These are phyloP conservation scores for Nepenthes mirabilis DNA, from an alignment of 148 eudicot species.

Conservation along the genomic window DNA sequence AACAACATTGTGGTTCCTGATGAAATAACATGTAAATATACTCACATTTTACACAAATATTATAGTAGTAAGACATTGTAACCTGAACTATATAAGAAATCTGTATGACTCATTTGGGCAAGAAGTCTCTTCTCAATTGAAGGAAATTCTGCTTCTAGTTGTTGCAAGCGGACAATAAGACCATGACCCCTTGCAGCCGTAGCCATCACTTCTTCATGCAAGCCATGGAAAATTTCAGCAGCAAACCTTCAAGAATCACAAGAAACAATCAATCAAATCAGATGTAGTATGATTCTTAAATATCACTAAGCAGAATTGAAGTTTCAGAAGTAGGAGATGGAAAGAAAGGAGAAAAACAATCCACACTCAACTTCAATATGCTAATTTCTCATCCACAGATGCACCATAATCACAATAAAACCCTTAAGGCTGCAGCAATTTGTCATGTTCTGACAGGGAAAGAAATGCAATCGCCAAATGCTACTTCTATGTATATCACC, in stretches of 20 bases:
- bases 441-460: no score
- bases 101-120: constrained; percentile 72
- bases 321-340: neutral
- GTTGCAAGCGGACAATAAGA: constrained; percentile 73
- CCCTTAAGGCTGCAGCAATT: no score
- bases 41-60: neutral
- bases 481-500: no score
- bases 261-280: constrained; percentile 3
- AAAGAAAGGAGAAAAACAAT: no score
- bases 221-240: constrained; percentile 89
- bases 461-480: no score
- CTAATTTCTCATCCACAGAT: no score
- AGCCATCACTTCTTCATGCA: constrained; percentile 87
- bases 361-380: no score
- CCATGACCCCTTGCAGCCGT: constrained; percentile 88
- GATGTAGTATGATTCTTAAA: no score
- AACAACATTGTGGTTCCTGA: no score
- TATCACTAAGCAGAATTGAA: neutral
- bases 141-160: constrained; percentile 81
- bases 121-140: constrained; percentile 67
- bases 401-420: no score
- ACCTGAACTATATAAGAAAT: constrained; percentile 67
- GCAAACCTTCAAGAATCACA: constrained; percentile 64
- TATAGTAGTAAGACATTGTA: constrained; percentile 3
- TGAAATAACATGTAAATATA: neutral